Conservation (phyloP, 1,284 basidiomycete species). For the Pseudozyma tsukubaensis region DNA sequence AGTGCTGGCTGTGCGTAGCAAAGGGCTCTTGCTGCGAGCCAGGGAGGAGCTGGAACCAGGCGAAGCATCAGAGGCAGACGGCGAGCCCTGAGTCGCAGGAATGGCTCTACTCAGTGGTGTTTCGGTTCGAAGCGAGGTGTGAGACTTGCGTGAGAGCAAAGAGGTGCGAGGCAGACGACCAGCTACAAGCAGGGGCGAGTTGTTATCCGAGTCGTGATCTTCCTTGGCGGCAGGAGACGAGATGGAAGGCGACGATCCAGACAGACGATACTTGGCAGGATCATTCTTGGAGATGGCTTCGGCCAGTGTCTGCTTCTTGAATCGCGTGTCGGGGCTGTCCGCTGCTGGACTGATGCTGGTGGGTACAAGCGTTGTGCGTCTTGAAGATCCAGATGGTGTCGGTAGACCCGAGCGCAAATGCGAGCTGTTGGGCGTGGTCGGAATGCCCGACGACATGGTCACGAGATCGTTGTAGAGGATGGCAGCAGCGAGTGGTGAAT, state of each 20-base stretch:
- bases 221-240: constrained; percentile 17
- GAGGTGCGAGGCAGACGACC: constrained; percentile 39
- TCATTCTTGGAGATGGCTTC: constrained; percentile 53
- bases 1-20: constrained; percentile 12
- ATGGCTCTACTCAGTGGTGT: constrained; percentile 29
- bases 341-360: constrained; percentile 27
- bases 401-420: constrained; percentile 46
- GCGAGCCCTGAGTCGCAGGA: constrained; percentile 20
- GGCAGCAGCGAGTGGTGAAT: background rate
- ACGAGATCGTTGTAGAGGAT: background rate
- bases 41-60: constrained; percentile 18
- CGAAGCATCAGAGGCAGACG: constrained; percentile 32
- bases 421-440: constrained; percentile 46
- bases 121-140: constrained; percentile 32
- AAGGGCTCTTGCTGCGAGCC: constrained; percentile 25
- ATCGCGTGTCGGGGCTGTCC: constrained; percentile 46
- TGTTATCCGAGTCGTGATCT: constrained; percentile 21
- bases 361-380: constrained; percentile 24
- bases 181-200: constrained; percentile 41
- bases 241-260: constrained; percentile 9
- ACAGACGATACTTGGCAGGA: constrained; percentile 51
- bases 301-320: constrained; percentile 48
- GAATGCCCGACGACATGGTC: constrained; percentile 45
- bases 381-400: constrained; percentile 28
- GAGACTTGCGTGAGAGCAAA: constrained; percentile 36